phyloP scores from a whole-genome alignment of 2,329 filamentous ascomycete species.

The Ramularia endophylla region DNA sequence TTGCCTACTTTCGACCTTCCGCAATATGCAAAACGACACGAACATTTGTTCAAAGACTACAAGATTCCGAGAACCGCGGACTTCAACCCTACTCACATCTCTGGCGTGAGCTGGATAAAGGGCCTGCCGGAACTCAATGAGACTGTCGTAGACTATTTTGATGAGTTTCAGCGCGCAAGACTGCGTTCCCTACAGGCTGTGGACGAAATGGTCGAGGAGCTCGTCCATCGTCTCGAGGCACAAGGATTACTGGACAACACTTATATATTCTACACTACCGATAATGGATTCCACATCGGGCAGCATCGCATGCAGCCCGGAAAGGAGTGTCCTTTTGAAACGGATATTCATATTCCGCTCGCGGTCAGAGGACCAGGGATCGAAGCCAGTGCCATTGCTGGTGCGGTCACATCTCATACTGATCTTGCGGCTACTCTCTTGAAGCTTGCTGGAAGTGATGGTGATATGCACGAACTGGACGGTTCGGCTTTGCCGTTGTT shows the following conservation, averaged over 20 bases:
- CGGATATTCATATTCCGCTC: constrained; percentile 56
- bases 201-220: constrained; percentile 48
- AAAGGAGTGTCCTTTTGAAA: constrained; percentile 54
- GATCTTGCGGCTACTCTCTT: constrained; percentile 59
- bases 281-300: constrained; percentile 48
- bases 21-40: constrained; percentile 43
- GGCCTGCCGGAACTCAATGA: constrained; percentile 41
- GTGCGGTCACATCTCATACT: constrained; percentile 55
- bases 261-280: constrained; percentile 36
- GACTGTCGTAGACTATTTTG: constrained; percentile 45
- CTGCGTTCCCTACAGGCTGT: constrained; percentile 48
- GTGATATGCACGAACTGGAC: constrained; percentile 48
- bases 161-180: constrained; percentile 47
- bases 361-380: constrained; percentile 56
- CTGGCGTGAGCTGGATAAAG: constrained; percentile 44
- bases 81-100: constrained; percentile 55
- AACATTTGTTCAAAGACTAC: constrained; percentile 55
- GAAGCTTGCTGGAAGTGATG: constrained; percentile 22
- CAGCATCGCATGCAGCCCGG: constrained; percentile 55
- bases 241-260: constrained; percentile 44
- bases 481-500: constrained; percentile 48
- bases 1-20: constrained; percentile 4
- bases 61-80: constrained; percentile 56
- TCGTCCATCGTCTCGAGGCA: constrained; percentile 40
- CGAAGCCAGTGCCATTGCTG: constrained; percentile 34